A percentile compares a stretch with the other conserved stretches of the same genome.
phyloP scores from a whole-genome alignment of 441 rosid genomes.

The Arabidopsis hybrid region DNA sequence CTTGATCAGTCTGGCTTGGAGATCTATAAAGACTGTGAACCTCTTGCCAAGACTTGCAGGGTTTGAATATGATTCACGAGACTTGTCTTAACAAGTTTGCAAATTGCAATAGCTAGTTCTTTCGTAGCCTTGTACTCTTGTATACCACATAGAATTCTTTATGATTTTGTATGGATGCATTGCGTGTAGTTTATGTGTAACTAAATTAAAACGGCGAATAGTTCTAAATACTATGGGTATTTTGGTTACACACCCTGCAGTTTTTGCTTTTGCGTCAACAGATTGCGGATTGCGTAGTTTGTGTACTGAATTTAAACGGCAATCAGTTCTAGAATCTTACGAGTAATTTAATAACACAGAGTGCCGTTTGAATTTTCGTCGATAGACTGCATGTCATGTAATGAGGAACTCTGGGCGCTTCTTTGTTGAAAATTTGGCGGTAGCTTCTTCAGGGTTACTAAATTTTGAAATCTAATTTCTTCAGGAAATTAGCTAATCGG shows the following conservation, averaged over 20 bases:
- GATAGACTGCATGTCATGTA: slow-evolving; percentile 18
- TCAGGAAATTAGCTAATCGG: slow-evolving; percentile 12
- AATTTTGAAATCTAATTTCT: slow-evolving; percentile 21
- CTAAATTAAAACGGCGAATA: slow-evolving; percentile 2
- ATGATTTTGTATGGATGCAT: not conserved
- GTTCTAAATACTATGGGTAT: not conserved
- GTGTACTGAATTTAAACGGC: too few species aligned
- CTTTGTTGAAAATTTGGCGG: slow-evolving; percentile 34
- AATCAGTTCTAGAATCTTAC: too few species aligned
- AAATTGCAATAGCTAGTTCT: slow-evolving; percentile 26
- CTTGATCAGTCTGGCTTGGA: slow-evolving; percentile 76
- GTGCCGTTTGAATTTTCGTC: too few species aligned
- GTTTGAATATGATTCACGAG: slow-evolving; percentile 49
- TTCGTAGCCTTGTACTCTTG: slow-evolving; percentile 24
- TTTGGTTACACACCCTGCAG: slow-evolving; percentile 13
- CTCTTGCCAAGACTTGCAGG: slow-evolving; percentile 67
- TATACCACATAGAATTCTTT: slow-evolving; percentile 6
- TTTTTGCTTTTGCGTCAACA: not conserved
- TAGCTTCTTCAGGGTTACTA: slow-evolving; percentile 34
- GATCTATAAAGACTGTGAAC: slow-evolving; percentile 81
- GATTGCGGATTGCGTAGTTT: too few species aligned
- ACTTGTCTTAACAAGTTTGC: not conserved
- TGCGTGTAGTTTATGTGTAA: slow-evolving; percentile 22
- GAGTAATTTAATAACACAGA: too few species aligned
- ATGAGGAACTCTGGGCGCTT: slow-evolving; percentile 7